Percentiles rank a stretch among this genome's conserved stretches.
These are phyloP conservation scores for Aspergillus sp. DNA, from an alignment of 2,329 filamentous ascomycete genomes.

Conservation along the genomic window DNA sequence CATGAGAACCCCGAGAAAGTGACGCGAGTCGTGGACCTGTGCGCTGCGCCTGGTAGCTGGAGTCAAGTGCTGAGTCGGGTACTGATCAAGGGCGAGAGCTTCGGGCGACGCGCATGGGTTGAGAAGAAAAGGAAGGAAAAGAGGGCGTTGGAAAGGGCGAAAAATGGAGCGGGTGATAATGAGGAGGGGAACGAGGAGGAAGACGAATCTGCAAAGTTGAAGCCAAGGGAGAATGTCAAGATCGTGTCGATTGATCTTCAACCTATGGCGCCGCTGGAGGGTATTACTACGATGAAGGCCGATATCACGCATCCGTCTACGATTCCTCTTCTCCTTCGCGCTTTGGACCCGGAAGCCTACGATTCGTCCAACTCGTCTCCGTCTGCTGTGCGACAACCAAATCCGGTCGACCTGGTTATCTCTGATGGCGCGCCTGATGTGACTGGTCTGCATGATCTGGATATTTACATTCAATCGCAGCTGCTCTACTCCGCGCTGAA, in stretches of 20 bases:
- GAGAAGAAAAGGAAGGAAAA: slow-evolving; percentile 64
- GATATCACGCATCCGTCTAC: slow-evolving; percentile 98
- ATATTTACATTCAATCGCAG: slow-evolving; percentile 97
- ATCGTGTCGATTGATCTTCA: slow-evolving; percentile 95
- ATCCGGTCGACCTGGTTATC: slow-evolving; percentile 86
- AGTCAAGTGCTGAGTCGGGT: slow-evolving; percentile 92
- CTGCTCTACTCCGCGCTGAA: slow-evolving; percentile 91
- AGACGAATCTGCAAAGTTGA: slow-evolving; percentile 22
- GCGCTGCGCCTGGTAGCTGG: slow-evolving; percentile 93
- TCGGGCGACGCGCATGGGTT: slow-evolving; percentile 79
- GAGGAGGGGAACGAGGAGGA: slow-evolving; percentile 23
- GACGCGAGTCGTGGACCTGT: slow-evolving; percentile 88
- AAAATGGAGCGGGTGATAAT: slow-evolving; percentile 5
- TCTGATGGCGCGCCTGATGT: slow-evolving; percentile 96
- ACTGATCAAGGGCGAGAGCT: slow-evolving; percentile 86
- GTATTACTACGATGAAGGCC: slow-evolving; percentile 84
- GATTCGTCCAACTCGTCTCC: slow-evolving; percentile 28
- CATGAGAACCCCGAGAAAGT: slow-evolving; percentile 57
- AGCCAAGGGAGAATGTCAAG: slow-evolving; percentile 66
- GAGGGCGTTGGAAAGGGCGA: slow-evolving; percentile 18
- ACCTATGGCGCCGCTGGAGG: slow-evolving; percentile 87
- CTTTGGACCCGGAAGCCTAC: slow-evolving; percentile 68
- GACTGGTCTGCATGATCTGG: slow-evolving; percentile 90
- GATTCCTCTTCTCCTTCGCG: slow-evolving; percentile 77
- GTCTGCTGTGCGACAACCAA: slow-evolving; percentile 50